Conservation (phyloP, 2,329 filamentous ascomycete species). For the Pyricularia grisea region DNA sequence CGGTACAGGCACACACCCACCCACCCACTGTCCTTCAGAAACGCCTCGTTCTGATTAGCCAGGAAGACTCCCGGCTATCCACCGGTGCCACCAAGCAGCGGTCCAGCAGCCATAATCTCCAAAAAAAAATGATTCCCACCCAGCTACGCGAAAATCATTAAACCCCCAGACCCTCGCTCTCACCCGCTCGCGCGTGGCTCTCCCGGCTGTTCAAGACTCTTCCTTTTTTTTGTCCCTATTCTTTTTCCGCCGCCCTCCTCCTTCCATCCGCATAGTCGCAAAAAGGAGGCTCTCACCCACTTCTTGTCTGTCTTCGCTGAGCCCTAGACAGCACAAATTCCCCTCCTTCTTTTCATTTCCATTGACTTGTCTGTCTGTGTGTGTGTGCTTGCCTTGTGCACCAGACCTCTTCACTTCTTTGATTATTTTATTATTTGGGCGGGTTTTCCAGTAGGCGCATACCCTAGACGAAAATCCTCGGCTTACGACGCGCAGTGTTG, state of each 20-base stretch:
- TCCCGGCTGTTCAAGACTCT: conserved; percentile 28
- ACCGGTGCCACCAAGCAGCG: neutral
- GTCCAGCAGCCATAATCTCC: conserved; percentile 3
- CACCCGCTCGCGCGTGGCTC: conserved; percentile 26
- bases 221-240: conserved; percentile 22
- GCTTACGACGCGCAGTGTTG: conserved; percentile 25
- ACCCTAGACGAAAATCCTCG: conserved; percentile 25
- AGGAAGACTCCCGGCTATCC: conserved; percentile 1
- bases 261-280: conserved; percentile 11
- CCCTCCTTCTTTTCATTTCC: neutral
- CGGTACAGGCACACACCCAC: conserved; percentile 5
- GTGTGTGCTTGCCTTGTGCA: conserved; percentile 1
- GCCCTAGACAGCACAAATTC: neutral
- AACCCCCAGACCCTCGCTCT: conserved; percentile 28
- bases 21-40: neutral
- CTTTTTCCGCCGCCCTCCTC: conserved; percentile 17
- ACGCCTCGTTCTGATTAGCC: conserved; percentile 8
- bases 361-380: neutral
- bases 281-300: neutral
- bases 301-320: conserved; percentile 3
- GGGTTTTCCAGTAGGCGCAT: conserved; percentile 7
- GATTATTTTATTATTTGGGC: neutral
- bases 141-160: conserved; percentile 23
- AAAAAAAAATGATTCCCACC: conserved; percentile 2
- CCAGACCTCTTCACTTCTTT: conserved; percentile 3